Percentiles rank a stretch among this genome's conserved stretches.
phyloP scores from a whole-genome alignment of 129 eudicot genomes.

The Rutidosis leptorrhynchoides region DNA sequence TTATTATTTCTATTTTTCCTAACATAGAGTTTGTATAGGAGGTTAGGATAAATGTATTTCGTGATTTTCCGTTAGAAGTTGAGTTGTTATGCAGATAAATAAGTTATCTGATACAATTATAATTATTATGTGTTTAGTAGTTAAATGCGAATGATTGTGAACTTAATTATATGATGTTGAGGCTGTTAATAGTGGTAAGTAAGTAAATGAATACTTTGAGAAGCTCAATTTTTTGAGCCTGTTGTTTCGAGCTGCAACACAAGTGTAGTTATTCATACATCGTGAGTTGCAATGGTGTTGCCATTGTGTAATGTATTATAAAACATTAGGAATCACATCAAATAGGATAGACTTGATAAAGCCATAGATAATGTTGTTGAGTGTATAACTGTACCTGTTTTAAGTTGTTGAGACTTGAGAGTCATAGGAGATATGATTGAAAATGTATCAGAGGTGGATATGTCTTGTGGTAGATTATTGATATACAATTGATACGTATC shows the following conservation, averaged over 20 bases:
- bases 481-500: neutral
- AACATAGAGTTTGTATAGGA: conserved; percentile 78
- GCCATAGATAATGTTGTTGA: neutral
- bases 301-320: neutral
- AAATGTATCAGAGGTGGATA: neutral
- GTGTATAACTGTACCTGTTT: neutral
- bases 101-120: neutral
- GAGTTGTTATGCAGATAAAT: neutral
- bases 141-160: conserved; percentile 15
- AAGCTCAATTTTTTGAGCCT: no score
- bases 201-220: no score
- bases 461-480: conserved; percentile 12
- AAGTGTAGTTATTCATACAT: no score
- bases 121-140: neutral
- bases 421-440: neutral
- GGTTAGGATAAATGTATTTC: conserved; percentile 58
- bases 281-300: neutral
- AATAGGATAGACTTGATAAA: neutral
- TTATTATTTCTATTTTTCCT: no score
- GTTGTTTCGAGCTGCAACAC: neutral
- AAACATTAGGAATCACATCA: neutral
- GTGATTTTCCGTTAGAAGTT: conserved; percentile 61
- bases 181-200: neutral
- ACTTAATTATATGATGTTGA: neutral
- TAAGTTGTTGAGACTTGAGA: neutral